Percentiles rank a stretch among this genome's conserved stretches.
phyloP scores from a whole-genome alignment of 306 rosid genomes.

The Malus fusca region DNA sequence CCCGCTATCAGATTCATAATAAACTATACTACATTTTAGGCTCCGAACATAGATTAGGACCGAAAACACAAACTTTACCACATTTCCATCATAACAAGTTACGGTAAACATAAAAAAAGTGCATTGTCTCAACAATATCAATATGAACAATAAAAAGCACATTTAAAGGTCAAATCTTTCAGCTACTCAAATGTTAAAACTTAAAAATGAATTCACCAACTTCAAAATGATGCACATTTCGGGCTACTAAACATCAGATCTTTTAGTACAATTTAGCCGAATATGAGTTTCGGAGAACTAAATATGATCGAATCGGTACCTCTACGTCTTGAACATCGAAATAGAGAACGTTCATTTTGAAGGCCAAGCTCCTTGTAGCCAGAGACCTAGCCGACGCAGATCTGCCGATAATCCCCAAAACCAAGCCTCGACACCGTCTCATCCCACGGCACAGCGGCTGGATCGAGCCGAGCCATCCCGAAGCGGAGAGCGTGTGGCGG shows the following conservation, averaged over 20 bases:
- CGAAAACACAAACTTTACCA: background rate
- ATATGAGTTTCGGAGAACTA: background rate
- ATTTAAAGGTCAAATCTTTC: background rate
- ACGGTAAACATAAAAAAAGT: background rate
- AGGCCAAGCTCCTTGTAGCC: constrained; percentile 93
- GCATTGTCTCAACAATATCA: background rate
- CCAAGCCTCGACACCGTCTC: constrained; percentile 96
- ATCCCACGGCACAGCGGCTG: constrained; percentile 97
- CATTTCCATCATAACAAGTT: constrained; percentile 3
- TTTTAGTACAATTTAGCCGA: background rate
- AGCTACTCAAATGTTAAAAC: background rate
- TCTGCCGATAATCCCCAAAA: constrained; percentile 84
- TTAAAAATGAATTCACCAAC: background rate
- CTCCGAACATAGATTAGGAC: background rate
- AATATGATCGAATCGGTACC: constrained; percentile 23
- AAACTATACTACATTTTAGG: background rate
- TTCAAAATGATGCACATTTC: background rate
- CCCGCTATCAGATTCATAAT: background rate
- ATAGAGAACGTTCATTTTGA: constrained; percentile 90
- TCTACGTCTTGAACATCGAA: constrained; percentile 66
- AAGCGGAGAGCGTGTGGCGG: constrained; percentile 80
- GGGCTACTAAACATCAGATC: background rate
- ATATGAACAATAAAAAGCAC: background rate
- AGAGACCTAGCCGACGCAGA: constrained; percentile 89
- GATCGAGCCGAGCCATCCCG: constrained; percentile 97